Percentiles rank a stretch among this genome's conserved stretches.
These are phyloP conservation scores for Senna siamea DNA, from an alignment of 306 rosid species.

Conservation along the genomic window DNA sequence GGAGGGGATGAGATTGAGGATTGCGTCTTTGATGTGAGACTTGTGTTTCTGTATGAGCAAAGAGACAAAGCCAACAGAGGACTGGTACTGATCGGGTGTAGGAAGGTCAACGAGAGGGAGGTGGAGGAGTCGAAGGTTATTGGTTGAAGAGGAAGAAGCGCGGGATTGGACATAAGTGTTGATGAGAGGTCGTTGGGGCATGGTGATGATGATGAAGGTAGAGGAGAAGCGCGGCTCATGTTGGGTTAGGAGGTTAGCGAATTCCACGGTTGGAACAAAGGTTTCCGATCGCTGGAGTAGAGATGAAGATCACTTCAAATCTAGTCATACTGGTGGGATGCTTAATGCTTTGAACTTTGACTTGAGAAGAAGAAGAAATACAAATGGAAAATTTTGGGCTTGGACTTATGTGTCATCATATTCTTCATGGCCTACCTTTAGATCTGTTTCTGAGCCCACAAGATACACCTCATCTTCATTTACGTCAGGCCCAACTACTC, in stretches of 20 bases:
- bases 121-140: constrained; percentile 41
- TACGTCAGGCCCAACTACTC: no score
- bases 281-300: constrained; percentile 60
- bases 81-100: constrained; percentile 47
- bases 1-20: constrained; percentile 27
- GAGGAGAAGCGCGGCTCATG: constrained; percentile 53
- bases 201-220: constrained; percentile 53
- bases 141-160: constrained; percentile 42
- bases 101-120: constrained; percentile 50
- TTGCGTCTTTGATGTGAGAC: constrained; percentile 36
- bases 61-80: constrained; percentile 34
- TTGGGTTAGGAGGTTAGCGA: constrained; percentile 55
- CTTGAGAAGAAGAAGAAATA: no score
- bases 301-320: constrained; percentile 54
- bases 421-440: no score
- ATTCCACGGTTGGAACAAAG: constrained; percentile 59
- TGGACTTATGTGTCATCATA: no score
- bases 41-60: constrained; percentile 47
- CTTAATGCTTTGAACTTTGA: not conserved
- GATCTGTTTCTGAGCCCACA: no score
- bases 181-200: constrained; percentile 51
- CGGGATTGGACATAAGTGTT: constrained; percentile 48
- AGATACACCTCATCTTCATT: no score
- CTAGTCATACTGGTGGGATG: constrained; percentile 16
- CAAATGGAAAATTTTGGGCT: no score